These are phyloP conservation scores for Venturia aucupariae DNA, from an alignment of 2,329 filamentous ascomycete species.

Conservation along the genomic window DNA sequence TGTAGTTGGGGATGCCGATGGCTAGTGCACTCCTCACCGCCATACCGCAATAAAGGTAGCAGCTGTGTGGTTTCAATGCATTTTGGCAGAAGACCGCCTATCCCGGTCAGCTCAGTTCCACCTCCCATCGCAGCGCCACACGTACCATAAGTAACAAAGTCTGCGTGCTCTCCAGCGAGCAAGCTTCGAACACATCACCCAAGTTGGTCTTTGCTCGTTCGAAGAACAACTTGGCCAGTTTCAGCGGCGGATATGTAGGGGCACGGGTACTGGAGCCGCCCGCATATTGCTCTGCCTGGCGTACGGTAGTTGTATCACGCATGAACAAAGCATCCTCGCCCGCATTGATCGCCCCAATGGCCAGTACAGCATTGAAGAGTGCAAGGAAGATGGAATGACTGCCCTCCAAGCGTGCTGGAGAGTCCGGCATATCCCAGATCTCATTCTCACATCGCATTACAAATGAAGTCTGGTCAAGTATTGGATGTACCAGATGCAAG, in stretches of 20 bases:
- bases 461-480: slow-evolving; percentile 39
- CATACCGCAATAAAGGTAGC: slow-evolving; percentile 17
- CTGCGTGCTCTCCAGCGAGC: slow-evolving; percentile 22
- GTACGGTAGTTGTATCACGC: slow-evolving; percentile 2
- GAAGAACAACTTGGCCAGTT: slow-evolving; percentile 22
- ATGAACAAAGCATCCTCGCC: slow-evolving; percentile 17
- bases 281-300: slow-evolving; percentile 11
- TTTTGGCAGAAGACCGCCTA: slow-evolving; percentile 18
- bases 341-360: slow-evolving; percentile 24
- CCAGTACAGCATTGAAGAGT: slow-evolving; percentile 24
- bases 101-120: neutral
- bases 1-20: slow-evolving; percentile 16
- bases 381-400: slow-evolving; percentile 17
- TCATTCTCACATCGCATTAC: slow-evolving; percentile 32
- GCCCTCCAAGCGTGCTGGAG: slow-evolving; percentile 1
- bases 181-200: slow-evolving; percentile 25
- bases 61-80: slow-evolving; percentile 17
- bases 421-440: slow-evolving; percentile 16
- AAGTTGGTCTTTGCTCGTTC: slow-evolving; percentile 21
- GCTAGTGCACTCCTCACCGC: slow-evolving; percentile 17
- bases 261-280: neutral
- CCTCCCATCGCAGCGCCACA: neutral
- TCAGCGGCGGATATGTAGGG: slow-evolving; percentile 13
- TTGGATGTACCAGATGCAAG: slow-evolving; percentile 40
- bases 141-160: slow-evolving; percentile 22